Base-by-base conservation (phyloP, 1,284 basidiomycete species). In the Ceratobasidium sp. region DNA sequence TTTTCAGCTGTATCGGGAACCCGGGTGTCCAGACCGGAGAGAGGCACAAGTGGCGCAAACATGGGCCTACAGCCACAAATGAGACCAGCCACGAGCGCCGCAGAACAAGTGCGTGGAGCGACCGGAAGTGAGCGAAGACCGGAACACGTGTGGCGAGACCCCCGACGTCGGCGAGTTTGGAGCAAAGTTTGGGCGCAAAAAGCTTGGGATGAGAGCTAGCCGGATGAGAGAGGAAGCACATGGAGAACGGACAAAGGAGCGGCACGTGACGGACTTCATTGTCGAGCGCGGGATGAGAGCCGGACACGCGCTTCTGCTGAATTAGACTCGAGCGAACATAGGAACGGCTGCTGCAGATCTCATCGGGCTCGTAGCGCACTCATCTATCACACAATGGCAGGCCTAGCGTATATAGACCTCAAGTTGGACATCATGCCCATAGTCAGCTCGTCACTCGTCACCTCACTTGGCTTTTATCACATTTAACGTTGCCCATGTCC, bases 271-370 rank as follows among this genome's bases (percentile, higher is more conserved):
- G 18, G 3, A 58, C 44, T 63, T 73, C 71, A 73, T 73, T 73
- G 71, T 73, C 55, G 58, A 6, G 42, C 18, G 33, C 3, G 7
- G 44, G 71, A 73, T 73, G 71, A 73, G 71, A 73, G 71, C 40
- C 28, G 6, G 71, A 73, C 71, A 53, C 28, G n/a, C 40, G 42
- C 58, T 63, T 63, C 60, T 61, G 56, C 18, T 73, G 55, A 73
- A 73, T 73, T 73, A 73, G 71, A 63, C 71, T 73, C 71, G 39
- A 55, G 44, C 42, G 60, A 40, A 73, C 71, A 61, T 63, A 73
- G 71, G 71, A 63, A 63, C 56, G 42, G 12, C 33, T 49, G n/a
- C n/a, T n/a, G n/a, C n/a, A 7, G 23, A n/a, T 55, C 18, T 6
- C 46, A 69, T 69, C 67, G 67, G 53, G 53, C 64, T n/a, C 39